A percentile compares a stretch with the other conserved stretches of the same genome.
phyloP scores from a whole-genome alignment of 176 grass and related monocot species.

The Poa pratensis region DNA sequence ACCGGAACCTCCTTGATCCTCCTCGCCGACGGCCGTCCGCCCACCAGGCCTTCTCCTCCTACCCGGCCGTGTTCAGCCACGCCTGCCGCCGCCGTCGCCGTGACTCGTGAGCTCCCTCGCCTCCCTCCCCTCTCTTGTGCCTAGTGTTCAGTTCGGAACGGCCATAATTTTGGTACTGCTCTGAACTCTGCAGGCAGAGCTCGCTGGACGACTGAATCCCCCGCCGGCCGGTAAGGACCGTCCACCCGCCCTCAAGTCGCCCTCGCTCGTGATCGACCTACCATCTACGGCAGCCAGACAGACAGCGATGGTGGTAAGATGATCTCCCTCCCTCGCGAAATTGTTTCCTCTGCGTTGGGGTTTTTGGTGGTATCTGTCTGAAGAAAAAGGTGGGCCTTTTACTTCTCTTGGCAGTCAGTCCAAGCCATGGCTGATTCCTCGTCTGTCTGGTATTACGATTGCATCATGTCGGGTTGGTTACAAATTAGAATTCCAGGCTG shows the following conservation, averaged over 20 bases:
- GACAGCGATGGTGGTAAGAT: neutral
- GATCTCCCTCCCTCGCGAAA: neutral
- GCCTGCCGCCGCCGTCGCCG: neutral
- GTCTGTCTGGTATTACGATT: too few species aligned
- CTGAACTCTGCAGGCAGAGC: neutral
- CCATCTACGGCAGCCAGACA: neutral
- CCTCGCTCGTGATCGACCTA: neutral
- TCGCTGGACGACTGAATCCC: neutral
- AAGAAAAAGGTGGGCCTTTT: neutral
- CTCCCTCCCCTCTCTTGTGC: accelerated
- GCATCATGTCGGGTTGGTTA: too few species aligned
- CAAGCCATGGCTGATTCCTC: too few species aligned
- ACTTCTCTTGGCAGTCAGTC: neutral
- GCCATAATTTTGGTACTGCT: neutral
- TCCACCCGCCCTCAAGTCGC: neutral
- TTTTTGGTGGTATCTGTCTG: too few species aligned
- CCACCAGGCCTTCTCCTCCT: neutral
- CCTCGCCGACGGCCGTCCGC: neutral
- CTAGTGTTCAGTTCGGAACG: too few species aligned
- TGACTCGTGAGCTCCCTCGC: neutral
- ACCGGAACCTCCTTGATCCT: neutral
- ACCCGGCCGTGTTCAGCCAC: neutral
- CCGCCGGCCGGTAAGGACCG: neutral
- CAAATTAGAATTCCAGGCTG: too few species aligned
- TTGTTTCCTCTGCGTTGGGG: too few species aligned